A percentile compares a stretch with the other conserved stretches of the same genome.
Conservation (phyloP, 768 basidiomycete species). For the Lactifluus rugatus region DNA sequence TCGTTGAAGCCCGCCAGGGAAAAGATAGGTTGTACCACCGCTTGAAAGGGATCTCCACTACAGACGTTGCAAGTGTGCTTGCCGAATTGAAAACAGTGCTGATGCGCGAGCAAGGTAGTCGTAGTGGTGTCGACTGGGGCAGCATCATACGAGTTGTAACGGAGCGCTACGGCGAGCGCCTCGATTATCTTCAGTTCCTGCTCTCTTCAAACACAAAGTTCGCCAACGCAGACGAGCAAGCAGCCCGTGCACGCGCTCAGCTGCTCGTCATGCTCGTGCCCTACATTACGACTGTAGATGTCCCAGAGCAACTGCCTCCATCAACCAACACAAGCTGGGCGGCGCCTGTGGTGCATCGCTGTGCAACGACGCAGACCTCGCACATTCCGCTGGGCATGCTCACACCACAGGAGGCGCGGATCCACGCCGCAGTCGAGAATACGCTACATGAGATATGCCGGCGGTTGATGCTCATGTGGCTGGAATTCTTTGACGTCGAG, state of each 20-base stretch:
- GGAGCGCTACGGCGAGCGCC: conserved; percentile 34
- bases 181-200: conserved; percentile 33
- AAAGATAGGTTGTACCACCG: conserved; percentile 31
- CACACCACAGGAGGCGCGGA: conserved; percentile 15
- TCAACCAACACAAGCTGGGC: conserved; percentile 9
- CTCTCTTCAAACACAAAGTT: conserved; percentile 23
- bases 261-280: conserved; percentile 23
- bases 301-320: neutral
- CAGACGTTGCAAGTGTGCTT: conserved; percentile 24
- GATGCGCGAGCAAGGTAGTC: conserved; percentile 5
- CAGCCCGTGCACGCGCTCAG: neutral
- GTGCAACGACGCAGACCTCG: conserved; percentile 16
- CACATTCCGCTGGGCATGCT: conserved; percentile 2
- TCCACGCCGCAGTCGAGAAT: conserved; percentile 18
- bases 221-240: neutral
- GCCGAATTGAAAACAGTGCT: conserved; percentile 25
- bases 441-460: conserved; percentile 20
- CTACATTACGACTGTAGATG: conserved; percentile 21
- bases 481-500: conserved; percentile 18
- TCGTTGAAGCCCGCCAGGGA: too few species aligned
- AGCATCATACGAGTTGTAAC: conserved; percentile 30
- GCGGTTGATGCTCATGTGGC: conserved; percentile 13
- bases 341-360: conserved; percentile 11
- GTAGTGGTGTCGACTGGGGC: conserved; percentile 36
- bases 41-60: conserved; percentile 25